phyloP scores from a whole-genome alignment of 345 rosid species.

The Salix arbutifolia region DNA sequence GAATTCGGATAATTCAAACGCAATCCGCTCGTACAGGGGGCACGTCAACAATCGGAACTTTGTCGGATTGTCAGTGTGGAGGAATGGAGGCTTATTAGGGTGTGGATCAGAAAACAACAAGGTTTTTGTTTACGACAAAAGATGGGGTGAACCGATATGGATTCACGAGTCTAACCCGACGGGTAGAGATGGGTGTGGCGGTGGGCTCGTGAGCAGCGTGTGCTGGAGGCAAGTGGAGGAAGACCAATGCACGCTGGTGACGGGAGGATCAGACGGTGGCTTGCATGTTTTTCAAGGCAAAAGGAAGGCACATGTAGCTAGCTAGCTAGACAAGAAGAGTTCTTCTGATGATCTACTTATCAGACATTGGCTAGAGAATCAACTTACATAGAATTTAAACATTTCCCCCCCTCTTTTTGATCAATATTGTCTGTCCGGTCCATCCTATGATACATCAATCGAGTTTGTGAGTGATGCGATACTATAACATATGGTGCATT shows the following conservation, averaged over 20 bases:
- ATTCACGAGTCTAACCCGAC: conserved; percentile 40
- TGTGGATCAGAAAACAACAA: conserved; percentile 79
- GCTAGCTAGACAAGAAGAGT: neutral
- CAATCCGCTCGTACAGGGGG: conserved; percentile 56
- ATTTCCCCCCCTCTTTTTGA: too few species aligned
- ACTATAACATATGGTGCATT: too few species aligned
- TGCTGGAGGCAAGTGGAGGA: conserved; percentile 69
- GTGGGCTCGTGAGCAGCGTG: conserved; percentile 69
- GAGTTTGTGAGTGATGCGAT: too few species aligned
- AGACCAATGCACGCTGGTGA: conserved; percentile 60
- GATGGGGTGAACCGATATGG: conserved; percentile 86
- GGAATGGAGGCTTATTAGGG: conserved; percentile 60
- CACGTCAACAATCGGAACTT: conserved; percentile 69
- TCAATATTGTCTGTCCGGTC: too few species aligned
- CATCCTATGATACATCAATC: too few species aligned
- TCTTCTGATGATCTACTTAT: neutral
- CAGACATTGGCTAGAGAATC: too few species aligned
- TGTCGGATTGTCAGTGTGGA: conserved; percentile 79
- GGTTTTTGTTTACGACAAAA: conserved; percentile 69
- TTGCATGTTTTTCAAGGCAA: conserved; percentile 52
- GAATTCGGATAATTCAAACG: conserved; percentile 26
- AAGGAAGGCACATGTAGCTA: conserved; percentile 15
- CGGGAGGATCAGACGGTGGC: conserved; percentile 81
- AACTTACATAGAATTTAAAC: too few species aligned
- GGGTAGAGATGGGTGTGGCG: conserved; percentile 11